Conservation (phyloP, 129 eudicot genomes). For the Flaveria robusta region DNA sequence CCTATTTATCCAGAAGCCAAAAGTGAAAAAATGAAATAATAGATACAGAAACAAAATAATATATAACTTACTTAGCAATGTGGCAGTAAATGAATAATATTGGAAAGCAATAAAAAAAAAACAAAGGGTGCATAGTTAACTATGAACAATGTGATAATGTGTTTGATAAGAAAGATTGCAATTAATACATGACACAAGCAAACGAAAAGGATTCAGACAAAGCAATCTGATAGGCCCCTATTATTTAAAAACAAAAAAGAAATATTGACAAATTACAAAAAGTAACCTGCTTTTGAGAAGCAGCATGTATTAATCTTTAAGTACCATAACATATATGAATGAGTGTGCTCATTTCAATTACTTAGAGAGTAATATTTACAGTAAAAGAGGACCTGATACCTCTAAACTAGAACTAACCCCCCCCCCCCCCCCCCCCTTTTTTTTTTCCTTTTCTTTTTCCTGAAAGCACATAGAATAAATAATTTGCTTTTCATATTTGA, state of each 20-base stretch:
- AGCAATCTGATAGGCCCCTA: too few species aligned
- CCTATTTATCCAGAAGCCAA: conserved; percentile 14
- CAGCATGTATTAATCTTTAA: neutral
- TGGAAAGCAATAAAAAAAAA: conserved; percentile 18
- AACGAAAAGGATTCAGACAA: too few species aligned
- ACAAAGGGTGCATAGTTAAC: neutral
- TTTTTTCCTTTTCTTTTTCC: neutral
- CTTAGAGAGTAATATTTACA: neutral
- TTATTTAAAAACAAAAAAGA: too few species aligned
- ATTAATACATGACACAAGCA: neutral
- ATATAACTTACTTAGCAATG: neutral
- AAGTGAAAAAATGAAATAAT: neutral
- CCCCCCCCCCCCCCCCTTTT: too few species aligned
- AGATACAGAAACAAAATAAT: conserved; percentile 3
- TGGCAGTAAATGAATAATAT: neutral
- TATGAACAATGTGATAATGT: neutral
- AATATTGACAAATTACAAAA: too few species aligned
- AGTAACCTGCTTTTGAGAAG: too few species aligned
- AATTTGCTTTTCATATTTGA: neutral
- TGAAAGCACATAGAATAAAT: neutral
- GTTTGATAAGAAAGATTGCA: conserved; percentile 1
- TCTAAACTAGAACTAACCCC: neutral
- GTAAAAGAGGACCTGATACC: neutral
- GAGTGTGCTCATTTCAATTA: neutral
- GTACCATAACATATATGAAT: neutral